These are phyloP conservation scores for Fusarium kyushuense DNA, from an alignment of 2,329 filamentous ascomycete genomes.

Conservation along the genomic window DNA sequence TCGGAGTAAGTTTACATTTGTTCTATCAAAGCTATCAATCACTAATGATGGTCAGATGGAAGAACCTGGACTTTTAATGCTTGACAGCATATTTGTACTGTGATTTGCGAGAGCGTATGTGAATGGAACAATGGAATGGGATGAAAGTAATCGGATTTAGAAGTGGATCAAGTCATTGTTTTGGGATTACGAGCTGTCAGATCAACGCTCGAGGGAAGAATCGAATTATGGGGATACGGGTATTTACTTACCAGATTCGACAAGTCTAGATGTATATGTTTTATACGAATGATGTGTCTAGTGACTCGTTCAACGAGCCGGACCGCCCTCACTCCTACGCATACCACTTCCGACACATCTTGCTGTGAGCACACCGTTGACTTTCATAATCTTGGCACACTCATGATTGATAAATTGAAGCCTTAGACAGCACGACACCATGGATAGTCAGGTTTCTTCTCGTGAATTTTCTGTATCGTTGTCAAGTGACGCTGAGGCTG, in stretches of 20 bases:
- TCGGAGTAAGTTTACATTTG: neutral
- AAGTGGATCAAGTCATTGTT: neutral
- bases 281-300: neutral
- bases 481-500: neutral
- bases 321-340: neutral
- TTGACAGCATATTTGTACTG: neutral
- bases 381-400: neutral
- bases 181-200: neutral
- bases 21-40: neutral
- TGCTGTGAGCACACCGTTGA: neutral
- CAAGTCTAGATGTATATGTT: neutral
- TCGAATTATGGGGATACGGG: neutral
- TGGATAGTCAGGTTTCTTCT: fast-evolving
- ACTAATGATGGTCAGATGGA: neutral
- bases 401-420: neutral
- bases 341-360: neutral
- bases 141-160: neutral
- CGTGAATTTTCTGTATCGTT: neutral
- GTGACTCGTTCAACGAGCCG: neutral
- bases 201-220: neutral
- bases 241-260: neutral
- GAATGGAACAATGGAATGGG: neutral
- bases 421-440: fast-evolving
- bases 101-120: too few relatives aligned
- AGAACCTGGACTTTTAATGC: neutral